These are phyloP conservation scores for Amyloporia xantha DNA, from an alignment of 768 basidiomycete species.

Conservation along the genomic window DNA sequence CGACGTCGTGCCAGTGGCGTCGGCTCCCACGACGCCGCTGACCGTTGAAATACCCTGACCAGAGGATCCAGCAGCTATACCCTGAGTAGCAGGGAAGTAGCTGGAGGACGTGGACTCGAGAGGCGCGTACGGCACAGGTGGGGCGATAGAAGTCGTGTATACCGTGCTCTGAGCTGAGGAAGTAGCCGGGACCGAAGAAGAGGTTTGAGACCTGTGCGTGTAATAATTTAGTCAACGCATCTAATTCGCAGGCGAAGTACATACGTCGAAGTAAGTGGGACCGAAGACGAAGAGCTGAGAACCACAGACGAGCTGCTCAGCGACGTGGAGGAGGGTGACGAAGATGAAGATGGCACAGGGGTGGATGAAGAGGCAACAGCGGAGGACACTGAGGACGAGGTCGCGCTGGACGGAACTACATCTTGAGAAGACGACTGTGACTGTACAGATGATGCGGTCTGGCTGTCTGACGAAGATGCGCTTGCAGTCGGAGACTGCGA, in stretches of 20 bases:
- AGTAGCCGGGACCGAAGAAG: slow-evolving; percentile 6
- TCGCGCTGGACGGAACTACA: neutral
- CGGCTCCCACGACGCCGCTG: slow-evolving; percentile 3
- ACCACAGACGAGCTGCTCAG: slow-evolving; percentile 3
- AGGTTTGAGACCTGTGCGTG: slow-evolving; percentile 9
- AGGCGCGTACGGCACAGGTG: neutral
- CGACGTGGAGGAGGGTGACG: neutral
- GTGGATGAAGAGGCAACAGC: slow-evolving; percentile 5
- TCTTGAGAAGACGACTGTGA: neutral
- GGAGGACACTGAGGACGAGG: neutral
- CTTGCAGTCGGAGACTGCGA: neutral
- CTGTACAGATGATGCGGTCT: neutral
- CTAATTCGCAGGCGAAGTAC: neutral
- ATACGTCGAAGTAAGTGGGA: slow-evolving; percentile 9
- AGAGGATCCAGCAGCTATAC: neutral
- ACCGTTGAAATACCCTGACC: slow-evolving; percentile 1
- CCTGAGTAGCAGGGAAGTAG: neutral
- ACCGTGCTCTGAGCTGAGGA: neutral
- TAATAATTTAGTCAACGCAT: neutral
- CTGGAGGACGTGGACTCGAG: no score
- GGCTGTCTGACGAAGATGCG: neutral
- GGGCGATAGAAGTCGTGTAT: slow-evolving; percentile 1
- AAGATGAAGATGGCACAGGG: slow-evolving; percentile 1
- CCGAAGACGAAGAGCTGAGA: slow-evolving; percentile 8
- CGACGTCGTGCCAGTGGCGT: slow-evolving; percentile 4